A percentile compares a stretch with the other conserved stretches of the same genome.
Evolutionary conservation across 2,329 filamentous ascomycete genomes (phyloP).

Genomic region (Curvularia verruculosa): DNA sequence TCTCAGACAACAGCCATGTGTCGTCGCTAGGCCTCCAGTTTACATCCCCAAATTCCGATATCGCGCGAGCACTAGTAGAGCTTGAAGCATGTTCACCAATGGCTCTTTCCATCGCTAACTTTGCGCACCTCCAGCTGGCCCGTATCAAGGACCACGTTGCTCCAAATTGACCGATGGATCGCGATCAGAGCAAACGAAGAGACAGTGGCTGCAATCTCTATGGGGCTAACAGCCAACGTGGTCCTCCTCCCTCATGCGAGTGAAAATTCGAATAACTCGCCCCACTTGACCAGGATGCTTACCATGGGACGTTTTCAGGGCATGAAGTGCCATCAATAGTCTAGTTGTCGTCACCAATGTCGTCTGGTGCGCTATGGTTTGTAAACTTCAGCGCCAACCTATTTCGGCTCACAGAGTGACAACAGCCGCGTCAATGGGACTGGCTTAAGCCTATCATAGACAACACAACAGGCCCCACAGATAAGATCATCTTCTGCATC

Average conservation of each 20-base stretch:
- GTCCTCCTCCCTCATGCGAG: constrained; percentile 12
- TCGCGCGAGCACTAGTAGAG: constrained; percentile 13
- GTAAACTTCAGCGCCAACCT: constrained; percentile 4
- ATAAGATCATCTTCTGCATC: neutral
- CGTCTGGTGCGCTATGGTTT: neutral
- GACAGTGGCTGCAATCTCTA: constrained; percentile 7
- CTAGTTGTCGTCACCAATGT: constrained; percentile 8
- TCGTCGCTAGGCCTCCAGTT: constrained; percentile 5
- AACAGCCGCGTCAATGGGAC: constrained; percentile 3
- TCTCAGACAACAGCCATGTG: constrained; percentile 1
- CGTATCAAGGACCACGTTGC: neutral
- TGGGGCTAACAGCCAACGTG: constrained; percentile 12
- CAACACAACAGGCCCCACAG: neutral
- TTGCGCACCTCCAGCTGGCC: constrained; percentile 1
- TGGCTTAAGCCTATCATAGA: neutral
- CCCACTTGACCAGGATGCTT: constrained; percentile 25
- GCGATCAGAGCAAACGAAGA: neutral
- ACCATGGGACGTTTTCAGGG: constrained; percentile 28
- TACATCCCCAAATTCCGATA: constrained; percentile 14
- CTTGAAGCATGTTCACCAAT: constrained; percentile 5
- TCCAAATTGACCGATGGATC: neutral
- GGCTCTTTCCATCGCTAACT: constrained; percentile 11
- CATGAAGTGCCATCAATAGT: constrained; percentile 26
- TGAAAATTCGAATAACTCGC: constrained; percentile 21
- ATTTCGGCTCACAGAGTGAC: constrained; percentile 6